phyloP scores from a whole-genome alignment of 2,329 filamentous ascomycete genomes.

The Cladophialophora chaetospira region DNA sequence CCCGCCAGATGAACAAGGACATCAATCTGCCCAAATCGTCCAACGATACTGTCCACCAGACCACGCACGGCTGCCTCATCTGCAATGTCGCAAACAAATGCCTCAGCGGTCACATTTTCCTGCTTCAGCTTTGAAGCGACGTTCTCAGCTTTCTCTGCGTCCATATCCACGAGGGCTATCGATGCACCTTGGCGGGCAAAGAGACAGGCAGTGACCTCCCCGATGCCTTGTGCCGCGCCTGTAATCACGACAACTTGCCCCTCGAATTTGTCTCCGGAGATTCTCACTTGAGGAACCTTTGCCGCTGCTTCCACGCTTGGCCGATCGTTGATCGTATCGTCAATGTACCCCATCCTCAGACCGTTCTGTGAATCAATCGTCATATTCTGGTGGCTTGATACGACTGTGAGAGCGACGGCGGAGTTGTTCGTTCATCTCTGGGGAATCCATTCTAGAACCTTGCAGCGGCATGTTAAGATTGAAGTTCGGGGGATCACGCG shows the following conservation, averaged over 20 bases:
- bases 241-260: conserved; percentile 29
- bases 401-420: too few species aligned
- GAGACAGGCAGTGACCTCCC: conserved; percentile 26
- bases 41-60: background rate
- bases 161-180: conserved; percentile 32
- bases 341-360: too few species aligned
- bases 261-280: conserved; percentile 11
- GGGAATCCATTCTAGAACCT: too few species aligned
- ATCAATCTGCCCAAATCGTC: background rate
- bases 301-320: too few species aligned
- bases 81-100: conserved; percentile 30
- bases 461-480: too few species aligned
- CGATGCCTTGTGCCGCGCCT: conserved; percentile 33
- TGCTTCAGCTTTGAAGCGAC: conserved; percentile 17
- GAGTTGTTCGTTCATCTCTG: too few species aligned
- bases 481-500: too few species aligned
- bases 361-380: too few species aligned
- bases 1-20: conserved; percentile 8
- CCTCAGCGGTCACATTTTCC: conserved; percentile 14
- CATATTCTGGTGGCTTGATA: too few species aligned
- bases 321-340: too few species aligned
- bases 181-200: conserved; percentile 29
- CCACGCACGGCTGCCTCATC: conserved; percentile 1
- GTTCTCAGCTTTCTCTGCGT: conserved; percentile 22
- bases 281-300: too few species aligned